Evolutionary conservation across 768 basidiomycete genomes (phyloP).

Genomic region (Sporobolomyces pararoseus): DNA sequence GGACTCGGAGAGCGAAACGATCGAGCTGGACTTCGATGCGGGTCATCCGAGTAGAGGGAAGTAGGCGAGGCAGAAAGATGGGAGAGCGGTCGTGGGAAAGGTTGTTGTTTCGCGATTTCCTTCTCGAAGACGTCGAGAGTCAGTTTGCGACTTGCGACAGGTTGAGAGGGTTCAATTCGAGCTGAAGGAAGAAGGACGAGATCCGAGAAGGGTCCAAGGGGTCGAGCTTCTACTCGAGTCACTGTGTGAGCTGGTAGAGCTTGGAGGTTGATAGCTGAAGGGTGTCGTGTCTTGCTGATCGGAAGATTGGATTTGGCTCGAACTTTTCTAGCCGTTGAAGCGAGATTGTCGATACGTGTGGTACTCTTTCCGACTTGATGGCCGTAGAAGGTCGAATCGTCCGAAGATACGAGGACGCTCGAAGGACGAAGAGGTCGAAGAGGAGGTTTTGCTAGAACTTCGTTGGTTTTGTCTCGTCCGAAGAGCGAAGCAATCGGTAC

Average conservation of each 20-base stretch:
- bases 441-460: not conserved
- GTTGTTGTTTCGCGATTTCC: not conserved
- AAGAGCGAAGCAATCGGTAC: constrained; percentile 24
- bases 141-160: not conserved
- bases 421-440: not conserved
- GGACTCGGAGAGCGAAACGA: constrained; percentile 29
- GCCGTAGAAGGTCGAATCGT: constrained; percentile 26
- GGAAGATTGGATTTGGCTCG: constrained; percentile 15
- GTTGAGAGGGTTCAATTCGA: not conserved
- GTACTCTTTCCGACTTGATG: not conserved
- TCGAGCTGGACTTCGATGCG: not conserved
- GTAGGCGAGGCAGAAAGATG: not conserved
- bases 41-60: not conserved
- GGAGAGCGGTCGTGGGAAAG: not conserved
- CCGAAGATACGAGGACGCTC: not conserved
- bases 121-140: constrained; percentile 7
- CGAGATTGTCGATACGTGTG: not conserved
- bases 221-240: not conserved
- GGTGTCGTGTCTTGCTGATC: not conserved
- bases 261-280: not conserved
- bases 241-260: not conserved
- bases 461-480: not conserved
- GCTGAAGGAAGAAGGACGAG: constrained; percentile 16
- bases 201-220: not conserved
- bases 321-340: constrained; percentile 9